Conservation (phyloP, 1,139 yeast genomes). For the Sugiyamaella neomexicana region DNA sequence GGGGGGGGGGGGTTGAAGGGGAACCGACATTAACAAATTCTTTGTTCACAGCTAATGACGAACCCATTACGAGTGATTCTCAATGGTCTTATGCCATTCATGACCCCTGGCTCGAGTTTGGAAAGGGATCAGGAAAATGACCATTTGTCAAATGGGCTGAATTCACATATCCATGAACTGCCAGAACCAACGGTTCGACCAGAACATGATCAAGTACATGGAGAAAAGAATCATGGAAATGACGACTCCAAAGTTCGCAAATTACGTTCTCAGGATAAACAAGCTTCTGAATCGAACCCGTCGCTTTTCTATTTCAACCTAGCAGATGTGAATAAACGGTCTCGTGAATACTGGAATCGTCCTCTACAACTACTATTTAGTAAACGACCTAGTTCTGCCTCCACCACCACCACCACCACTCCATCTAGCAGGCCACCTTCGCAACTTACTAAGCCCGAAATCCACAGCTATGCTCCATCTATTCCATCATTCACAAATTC, state of each 20-base stretch:
- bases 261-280: slow-evolving; percentile 11
- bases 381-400: neutral
- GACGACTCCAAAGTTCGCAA: slow-evolving; percentile 6
- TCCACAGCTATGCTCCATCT: neutral
- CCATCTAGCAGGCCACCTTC: neutral
- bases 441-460: neutral
- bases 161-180: too few relatives aligned
- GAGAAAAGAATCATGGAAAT: neutral
- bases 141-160: neutral
- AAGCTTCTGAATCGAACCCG: neutral
- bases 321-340: slow-evolving; percentile 6
- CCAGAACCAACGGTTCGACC: too few relatives aligned
- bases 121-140: neutral
- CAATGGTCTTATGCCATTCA: slow-evolving; percentile 25
- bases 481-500: neutral
- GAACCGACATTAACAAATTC: neutral
- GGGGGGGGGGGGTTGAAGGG: too few relatives aligned
- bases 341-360: slow-evolving; percentile 3
- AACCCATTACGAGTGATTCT: slow-evolving; percentile 30
- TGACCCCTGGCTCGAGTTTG: slow-evolving; percentile 8
- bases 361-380: slow-evolving; percentile 3
- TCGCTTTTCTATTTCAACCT: slow-evolving; percentile 10
- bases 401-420: neutral
- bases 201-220: neutral
- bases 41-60: slow-evolving; percentile 20